These are phyloP conservation scores for Fusarium zealandicum DNA, from an alignment of 2,329 filamentous ascomycete genomes.

Conservation along the genomic window DNA sequence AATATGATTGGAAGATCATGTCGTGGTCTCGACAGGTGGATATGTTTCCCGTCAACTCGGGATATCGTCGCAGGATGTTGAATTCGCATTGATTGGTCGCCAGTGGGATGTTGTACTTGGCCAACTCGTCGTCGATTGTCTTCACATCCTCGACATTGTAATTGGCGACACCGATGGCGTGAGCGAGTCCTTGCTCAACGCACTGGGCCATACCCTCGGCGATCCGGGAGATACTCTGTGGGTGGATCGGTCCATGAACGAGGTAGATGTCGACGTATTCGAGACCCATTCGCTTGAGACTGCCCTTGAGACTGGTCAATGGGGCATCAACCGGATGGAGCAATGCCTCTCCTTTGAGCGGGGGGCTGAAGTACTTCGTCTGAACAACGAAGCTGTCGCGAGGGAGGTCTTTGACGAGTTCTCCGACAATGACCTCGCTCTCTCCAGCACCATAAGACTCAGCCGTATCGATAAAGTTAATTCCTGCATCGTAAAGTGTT, in stretches of 20 bases:
- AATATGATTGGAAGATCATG: conserved; percentile 23
- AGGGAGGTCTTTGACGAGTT: conserved; percentile 1
- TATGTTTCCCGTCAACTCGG: conserved; percentile 2
- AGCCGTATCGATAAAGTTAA: conserved; percentile 18
- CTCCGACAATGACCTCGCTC: conserved; percentile 6
- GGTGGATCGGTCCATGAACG: conserved; percentile 10
- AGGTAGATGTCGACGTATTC: conserved; percentile 22
- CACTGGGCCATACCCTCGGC: conserved; percentile 22
- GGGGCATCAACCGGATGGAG: conserved; percentile 1
- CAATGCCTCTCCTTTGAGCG: not conserved
- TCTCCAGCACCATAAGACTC: conserved; percentile 3
- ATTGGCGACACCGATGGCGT: conserved; percentile 9
- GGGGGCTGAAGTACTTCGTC: conserved; percentile 18
- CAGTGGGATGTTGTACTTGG: conserved; percentile 19
- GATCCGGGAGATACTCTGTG: not conserved
- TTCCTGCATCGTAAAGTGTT: conserved; percentile 4
- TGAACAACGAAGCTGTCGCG: conserved; percentile 6
- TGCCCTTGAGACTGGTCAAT: conserved; percentile 9
- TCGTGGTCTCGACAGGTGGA: conserved; percentile 3
- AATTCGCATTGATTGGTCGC: conserved; percentile 21
- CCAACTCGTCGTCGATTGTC: conserved; percentile 9
- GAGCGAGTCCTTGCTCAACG: conserved; percentile 10
- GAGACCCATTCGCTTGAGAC: conserved; percentile 5
- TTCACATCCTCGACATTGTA: conserved; percentile 1
- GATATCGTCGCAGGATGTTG: conserved; percentile 9